Evolutionary conservation across 1,284 basidiomycete species (phyloP).

Genomic region (Waitea zeae): DNA sequence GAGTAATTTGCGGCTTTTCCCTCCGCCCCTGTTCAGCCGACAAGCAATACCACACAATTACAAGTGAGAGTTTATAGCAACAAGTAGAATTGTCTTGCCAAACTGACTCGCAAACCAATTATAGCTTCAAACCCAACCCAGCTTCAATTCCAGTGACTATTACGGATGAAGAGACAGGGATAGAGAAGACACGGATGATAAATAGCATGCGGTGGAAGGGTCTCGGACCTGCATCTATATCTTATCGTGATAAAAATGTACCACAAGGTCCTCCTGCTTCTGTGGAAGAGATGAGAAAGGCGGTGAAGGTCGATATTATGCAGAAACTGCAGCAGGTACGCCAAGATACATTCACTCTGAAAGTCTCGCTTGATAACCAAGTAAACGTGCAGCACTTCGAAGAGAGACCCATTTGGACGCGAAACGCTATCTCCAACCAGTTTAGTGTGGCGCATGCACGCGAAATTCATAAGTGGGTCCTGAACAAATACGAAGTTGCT

Average conservation of each 20-base stretch:
- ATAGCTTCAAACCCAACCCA: conserved; percentile 61
- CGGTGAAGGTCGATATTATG: too few relatives aligned
- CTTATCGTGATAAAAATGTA: conserved; percentile 46
- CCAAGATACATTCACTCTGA: too few relatives aligned
- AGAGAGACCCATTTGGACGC: conserved; percentile 79
- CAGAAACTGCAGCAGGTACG: too few relatives aligned
- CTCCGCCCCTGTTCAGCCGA: conserved; percentile 73
- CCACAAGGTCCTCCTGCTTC: conserved; percentile 7
- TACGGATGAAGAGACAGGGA: conserved; percentile 59
- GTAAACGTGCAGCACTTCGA: conserved; percentile 32
- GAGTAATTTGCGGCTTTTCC: conserved; percentile 55
- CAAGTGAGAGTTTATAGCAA: conserved; percentile 27
- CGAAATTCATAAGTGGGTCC: conserved; percentile 51
- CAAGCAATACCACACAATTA: conserved; percentile 64
- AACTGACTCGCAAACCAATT: not conserved
- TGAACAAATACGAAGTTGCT: conserved; percentile 1
- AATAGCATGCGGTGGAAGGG: conserved; percentile 71
- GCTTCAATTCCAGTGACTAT: conserved; percentile 50
- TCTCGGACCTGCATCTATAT: conserved; percentile 50
- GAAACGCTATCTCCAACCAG: conserved; percentile 71
- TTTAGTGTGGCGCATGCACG: conserved; percentile 51
- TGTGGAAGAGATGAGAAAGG: too few relatives aligned
- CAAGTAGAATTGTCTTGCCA: too few relatives aligned
- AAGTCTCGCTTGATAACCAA: too few relatives aligned
- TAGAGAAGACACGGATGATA: conserved; percentile 63